Conservation (phyloP, 768 basidiomycete species). For the Inosperma sp. region DNA sequence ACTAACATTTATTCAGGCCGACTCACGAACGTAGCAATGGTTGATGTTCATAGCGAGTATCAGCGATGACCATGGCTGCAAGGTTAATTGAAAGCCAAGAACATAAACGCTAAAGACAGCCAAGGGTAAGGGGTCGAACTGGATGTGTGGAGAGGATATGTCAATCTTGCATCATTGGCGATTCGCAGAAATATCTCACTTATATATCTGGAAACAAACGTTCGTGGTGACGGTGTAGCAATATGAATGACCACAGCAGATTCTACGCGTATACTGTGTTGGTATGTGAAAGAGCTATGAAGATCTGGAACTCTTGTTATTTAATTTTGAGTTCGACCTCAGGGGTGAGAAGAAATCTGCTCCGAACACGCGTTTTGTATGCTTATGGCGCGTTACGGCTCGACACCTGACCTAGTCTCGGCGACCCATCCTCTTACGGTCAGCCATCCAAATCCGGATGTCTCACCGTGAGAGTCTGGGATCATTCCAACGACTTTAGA, state of each 20-base stretch:
- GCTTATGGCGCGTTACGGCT: conserved; percentile 34
- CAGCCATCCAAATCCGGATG: no score
- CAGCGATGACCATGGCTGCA: not conserved
- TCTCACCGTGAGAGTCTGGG: no score
- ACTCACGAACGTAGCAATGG: conserved; percentile 6
- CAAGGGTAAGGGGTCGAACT: not conserved
- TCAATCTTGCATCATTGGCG: conserved; percentile 6
- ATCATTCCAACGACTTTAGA: no score
- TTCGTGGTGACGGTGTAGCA: no score
- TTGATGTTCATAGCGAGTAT: conserved; percentile 17
- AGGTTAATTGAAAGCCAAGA: not conserved
- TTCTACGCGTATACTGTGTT: no score
- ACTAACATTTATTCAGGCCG: not conserved
- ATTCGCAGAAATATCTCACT: not conserved
- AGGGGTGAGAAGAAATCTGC: conserved; percentile 19
- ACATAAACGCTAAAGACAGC: not conserved
- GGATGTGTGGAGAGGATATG: not conserved
- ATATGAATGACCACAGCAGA: no score
- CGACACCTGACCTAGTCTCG: no score
- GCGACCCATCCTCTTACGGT: no score
- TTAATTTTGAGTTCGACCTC: conserved; percentile 9
- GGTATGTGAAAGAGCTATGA: no score
- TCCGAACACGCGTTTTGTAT: conserved; percentile 40
- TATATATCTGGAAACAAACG: not conserved
- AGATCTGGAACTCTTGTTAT: no score